A percentile compares a stretch with the other conserved stretches of the same genome.
These are phyloP conservation scores for Reticulascus tulasneorum DNA, from an alignment of 2,329 filamentous ascomycete species.

Conservation along the genomic window DNA sequence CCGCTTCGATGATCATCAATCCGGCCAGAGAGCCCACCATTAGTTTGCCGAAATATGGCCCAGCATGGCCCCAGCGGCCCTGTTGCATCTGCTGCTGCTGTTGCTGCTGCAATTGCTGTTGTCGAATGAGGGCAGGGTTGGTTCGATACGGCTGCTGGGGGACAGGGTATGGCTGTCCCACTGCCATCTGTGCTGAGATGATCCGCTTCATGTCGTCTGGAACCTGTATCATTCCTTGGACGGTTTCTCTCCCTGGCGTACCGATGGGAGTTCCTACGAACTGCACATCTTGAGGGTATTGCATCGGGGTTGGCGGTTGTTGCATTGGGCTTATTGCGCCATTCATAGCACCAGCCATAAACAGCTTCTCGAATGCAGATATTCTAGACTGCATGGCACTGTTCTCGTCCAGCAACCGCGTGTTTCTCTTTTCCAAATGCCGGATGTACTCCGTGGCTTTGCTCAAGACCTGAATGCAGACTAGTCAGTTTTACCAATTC, in stretches of 20 bases:
- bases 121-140: constrained; percentile 44
- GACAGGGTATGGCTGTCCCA: constrained; percentile 50
- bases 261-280: constrained; percentile 42
- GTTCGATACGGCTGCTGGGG: constrained; percentile 43
- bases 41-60: constrained; percentile 66
- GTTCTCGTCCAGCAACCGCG: constrained; percentile 77
- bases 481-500: background rate
- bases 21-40: constrained; percentile 92
- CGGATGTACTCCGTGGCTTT: constrained; percentile 96
- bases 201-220: constrained; percentile 63
- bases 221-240: constrained; percentile 61
- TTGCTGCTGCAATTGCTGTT: constrained; percentile 54
- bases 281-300: constrained; percentile 44
- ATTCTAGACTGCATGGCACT: constrained; percentile 72
- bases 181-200: constrained; percentile 52
- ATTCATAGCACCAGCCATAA: constrained; percentile 71
- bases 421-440: constrained; percentile 88
- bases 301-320: constrained; percentile 50
- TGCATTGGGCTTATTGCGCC: constrained; percentile 52
- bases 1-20: constrained; percentile 84
- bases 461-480: constrained; percentile 61
- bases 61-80: constrained; percentile 49
- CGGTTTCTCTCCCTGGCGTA: constrained; percentile 35
- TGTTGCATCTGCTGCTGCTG: constrained; percentile 45
- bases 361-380: constrained; percentile 71